These are phyloP conservation scores for Penicillium ochrochloron DNA, from an alignment of 495 filamentous ascomycete species.

Conservation along the genomic window DNA sequence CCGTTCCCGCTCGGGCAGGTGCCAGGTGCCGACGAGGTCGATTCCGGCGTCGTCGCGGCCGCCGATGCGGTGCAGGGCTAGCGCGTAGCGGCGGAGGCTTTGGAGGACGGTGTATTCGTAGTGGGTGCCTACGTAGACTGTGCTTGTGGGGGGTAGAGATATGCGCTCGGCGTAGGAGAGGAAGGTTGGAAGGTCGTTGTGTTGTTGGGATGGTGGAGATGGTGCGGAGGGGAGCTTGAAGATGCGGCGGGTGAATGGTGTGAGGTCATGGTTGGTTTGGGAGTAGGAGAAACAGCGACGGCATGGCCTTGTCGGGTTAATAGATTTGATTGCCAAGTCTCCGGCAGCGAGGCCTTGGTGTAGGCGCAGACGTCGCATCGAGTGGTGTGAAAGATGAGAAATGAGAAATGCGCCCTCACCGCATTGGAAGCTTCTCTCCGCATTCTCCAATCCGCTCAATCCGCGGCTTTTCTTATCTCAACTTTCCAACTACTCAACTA, in stretches of 20 bases:
- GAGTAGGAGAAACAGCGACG: conserved; percentile 30
- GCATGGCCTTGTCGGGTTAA: not conserved
- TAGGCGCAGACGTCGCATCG: conserved; percentile 29
- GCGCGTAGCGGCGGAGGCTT: conserved; percentile 64
- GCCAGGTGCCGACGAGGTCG: conserved; percentile 84
- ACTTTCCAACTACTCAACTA: not conserved
- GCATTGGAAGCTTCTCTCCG: conserved; percentile 37
- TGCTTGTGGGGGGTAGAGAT: conserved; percentile 40
- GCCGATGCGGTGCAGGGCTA: conserved; percentile 74
- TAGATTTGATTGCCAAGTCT: not conserved
- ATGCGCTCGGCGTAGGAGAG: conserved; percentile 66
- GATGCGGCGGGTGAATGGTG: conserved; percentile 46
- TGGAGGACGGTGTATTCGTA: conserved; percentile 76
- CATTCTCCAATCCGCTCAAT: conserved; percentile 24
- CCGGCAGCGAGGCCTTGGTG: conserved; percentile 25
- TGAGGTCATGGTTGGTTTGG: conserved; percentile 25
- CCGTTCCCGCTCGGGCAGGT: conserved; percentile 52
- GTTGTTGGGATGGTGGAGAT: conserved; percentile 55
- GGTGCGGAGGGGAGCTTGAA: conserved; percentile 44
- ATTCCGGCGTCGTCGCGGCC: conserved; percentile 77
- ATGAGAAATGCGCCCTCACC: conserved; percentile 24
- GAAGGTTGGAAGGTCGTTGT: conserved; percentile 73
- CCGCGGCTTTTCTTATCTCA: conserved; percentile 19
- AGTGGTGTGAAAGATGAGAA: conserved; percentile 21
- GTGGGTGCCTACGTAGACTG: conserved; percentile 53